Base-by-base conservation (phyloP, 495 filamentous ascomycete genomes). In the Lophium mytilinum region DNA sequence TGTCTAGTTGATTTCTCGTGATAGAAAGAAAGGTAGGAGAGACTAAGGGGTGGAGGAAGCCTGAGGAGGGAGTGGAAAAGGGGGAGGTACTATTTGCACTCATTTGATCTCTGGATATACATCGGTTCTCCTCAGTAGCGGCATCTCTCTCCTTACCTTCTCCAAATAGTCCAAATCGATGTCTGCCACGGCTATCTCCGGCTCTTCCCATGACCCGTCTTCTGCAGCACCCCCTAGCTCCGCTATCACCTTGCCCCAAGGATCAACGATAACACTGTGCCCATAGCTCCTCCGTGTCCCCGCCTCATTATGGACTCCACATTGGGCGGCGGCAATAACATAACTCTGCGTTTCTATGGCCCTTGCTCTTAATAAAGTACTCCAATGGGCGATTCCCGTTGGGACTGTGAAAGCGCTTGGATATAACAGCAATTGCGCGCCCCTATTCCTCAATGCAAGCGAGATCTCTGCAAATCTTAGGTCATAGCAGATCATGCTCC, bases 331-430 rank as follows among this genome's bases (percentile, higher is more conserved):
- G 11, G 91, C 92, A 56, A 97, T 70, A 10, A 96, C 85, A 74
- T 86, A 97, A 3, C 79, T 77, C 67, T 96, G 90, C 0, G 85
- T 91, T 71, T 97, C 93, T 52, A 97, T 89, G 9, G 92, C 93
- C 50, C 92, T 77, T 1, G 90, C 84, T 37, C 87, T 75, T 8
- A 97, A 72, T 1, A 97, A 71, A 0, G 78, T 69, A 59, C 86
- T 81, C 92, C 92, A 97, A 68, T 97, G 93, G 8, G 86, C 90
- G 46, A 74, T 74, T 0, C 93, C 92, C 0, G 93, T 96, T 1
- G 85, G 85, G 1, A 95, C 77, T 9, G 90, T 96, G 67, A 96
- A 97, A 14, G 93, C 92, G 0, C 85, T 90, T 3, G 92, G 93
- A 69, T 88, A 96, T 0, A 89, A 85, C 50, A 97, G 77, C 51